Base-by-base conservation (phyloP, 768 basidiomycete genomes). In the Plicaturopsis crispa region DNA sequence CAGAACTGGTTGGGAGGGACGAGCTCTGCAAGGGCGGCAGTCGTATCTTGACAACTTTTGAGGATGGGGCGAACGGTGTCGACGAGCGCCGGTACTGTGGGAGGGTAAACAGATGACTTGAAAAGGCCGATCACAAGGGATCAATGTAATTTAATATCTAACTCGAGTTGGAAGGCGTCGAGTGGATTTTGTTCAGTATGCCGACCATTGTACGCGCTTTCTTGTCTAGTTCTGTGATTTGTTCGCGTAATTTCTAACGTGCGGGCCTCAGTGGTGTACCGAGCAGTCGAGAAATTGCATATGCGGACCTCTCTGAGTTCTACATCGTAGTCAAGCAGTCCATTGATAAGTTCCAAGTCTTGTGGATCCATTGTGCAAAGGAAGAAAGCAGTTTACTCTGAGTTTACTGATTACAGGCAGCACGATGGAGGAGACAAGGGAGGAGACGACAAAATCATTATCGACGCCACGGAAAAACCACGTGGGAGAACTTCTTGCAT, bases 171-270 rank as follows among this genome's bases (percentile, higher is more conserved):
- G 65, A 51, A 5, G 75, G 73, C 3, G 86, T 89, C 5, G 84
- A 85, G 50, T 90, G 87, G 10, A 89, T 76, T 48, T 75, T 83
- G 63, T 84, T 87, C 39, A 90, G 64, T 30, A 77, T 54, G n/a
- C 83, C 84, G n/a, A 73, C 65, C 66, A 87, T 78, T 3, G 67
- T 68, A 13, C 87, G 73, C 5, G 76, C 68, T 53, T 79, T 82
- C 60, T 81, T 87, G 57, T 89, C 86, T 2, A 89, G 65, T 50
- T 80, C 75, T 18, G 67, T 69, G 26, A 83, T 79, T 56, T 83
- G 76, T 20, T 84, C 84, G 49, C 75, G 83, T 60, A 90, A 82
- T 79, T 77, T 84, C 87, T 90, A 56, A 22, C 33, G 40, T 42
- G 34, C 31, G 18, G 24, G 18, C n/a, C n/a, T n/a, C n/a, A n/a